Base-by-base conservation (phyloP, 139 green algal genomes). In the Chlamydomonas sp. region DNA sequence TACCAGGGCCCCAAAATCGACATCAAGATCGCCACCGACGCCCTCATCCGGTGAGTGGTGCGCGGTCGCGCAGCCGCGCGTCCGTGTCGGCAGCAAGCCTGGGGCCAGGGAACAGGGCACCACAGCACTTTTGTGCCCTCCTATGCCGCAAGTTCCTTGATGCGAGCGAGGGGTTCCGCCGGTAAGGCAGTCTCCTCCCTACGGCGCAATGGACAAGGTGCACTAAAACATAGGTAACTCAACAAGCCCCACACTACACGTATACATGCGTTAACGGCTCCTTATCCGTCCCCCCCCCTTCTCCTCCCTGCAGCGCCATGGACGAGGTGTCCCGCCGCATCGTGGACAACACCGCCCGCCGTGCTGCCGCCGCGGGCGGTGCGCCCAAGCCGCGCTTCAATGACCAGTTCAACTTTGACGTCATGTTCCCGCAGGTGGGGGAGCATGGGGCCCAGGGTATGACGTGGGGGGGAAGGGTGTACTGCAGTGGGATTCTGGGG, bases 321-420 rank as follows among this genome's bases (percentile, higher is more conserved):
- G 83, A 87, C 62, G 83, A 87, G 73, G 83, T 87, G 14, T 87
- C 83, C 1, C n/a, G 15, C 1, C 83, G 83, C 31, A 80, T 87
- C 31, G 80, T 31, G 14, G 73, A 3, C 6, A 62, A 62, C 74
- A 49, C 10, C 49, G 18, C 20, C 14, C 17, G 17, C 17, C 18
- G 2, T 7, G n/a, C 72, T 5, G 9, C 9, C 17, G 71, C 60
- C 57, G 71, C 59, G 63, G 3, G 3, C 10, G 67, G 4, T 0
- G 5, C n/a, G 20, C 20, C 78, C 18, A 31, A 16, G 61, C 83
- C 62, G 60, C 57, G 14, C 4, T 87, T 87, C 73, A 87, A 87
- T 31, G 83, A 87, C 71, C 83, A 87, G 83, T 87, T 76, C 83
- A 87, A 87, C 71, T 87, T 87, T 15, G 83, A 87, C 63, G 58